Conservation (phyloP, 192 early-diverging fungal species). For the Coemansia sp. region DNA sequence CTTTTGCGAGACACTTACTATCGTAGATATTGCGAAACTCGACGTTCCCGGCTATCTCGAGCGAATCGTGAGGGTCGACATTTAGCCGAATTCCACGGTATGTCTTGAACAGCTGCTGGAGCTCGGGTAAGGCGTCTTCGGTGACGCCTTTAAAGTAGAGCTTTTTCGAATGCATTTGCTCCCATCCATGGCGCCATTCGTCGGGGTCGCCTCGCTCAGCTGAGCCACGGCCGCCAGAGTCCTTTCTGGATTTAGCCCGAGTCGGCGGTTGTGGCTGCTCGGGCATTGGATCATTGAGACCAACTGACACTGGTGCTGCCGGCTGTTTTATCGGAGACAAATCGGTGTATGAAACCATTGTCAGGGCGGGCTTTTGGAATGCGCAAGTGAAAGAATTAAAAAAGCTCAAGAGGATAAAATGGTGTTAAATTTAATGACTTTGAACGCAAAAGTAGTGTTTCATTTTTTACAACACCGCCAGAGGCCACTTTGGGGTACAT, state of each 20-base stretch:
- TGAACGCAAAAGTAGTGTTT: too few relatives aligned
- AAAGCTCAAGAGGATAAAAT: not conserved
- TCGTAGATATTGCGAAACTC: constrained; percentile 51
- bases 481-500: too few relatives aligned
- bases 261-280: constrained; percentile 1
- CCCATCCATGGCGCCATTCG: constrained; percentile 40
- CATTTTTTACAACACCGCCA: too few relatives aligned
- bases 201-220: constrained; percentile 3
- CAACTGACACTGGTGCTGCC: constrained; percentile 32
- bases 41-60: constrained; percentile 40
- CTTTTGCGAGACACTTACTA: constrained; percentile 26
- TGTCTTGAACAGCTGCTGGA: constrained; percentile 50
- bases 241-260: not conserved
- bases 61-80: constrained; percentile 40
- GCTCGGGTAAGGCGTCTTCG: constrained; percentile 39
- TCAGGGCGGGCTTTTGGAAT: too few relatives aligned
- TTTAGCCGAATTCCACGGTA: constrained; percentile 46
- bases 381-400: not conserved
- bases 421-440: too few relatives aligned
- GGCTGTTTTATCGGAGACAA: constrained; percentile 49
- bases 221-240: not conserved
- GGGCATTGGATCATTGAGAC: constrained; percentile 38
- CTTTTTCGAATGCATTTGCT: constrained; percentile 26
- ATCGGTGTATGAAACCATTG: constrained; percentile 51
- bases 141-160: constrained; percentile 52